A percentile compares a stretch with the other conserved stretches of the same genome.
Conservation (phyloP, 306 rosid species). For the Cyamopsis tetragonoloba region DNA sequence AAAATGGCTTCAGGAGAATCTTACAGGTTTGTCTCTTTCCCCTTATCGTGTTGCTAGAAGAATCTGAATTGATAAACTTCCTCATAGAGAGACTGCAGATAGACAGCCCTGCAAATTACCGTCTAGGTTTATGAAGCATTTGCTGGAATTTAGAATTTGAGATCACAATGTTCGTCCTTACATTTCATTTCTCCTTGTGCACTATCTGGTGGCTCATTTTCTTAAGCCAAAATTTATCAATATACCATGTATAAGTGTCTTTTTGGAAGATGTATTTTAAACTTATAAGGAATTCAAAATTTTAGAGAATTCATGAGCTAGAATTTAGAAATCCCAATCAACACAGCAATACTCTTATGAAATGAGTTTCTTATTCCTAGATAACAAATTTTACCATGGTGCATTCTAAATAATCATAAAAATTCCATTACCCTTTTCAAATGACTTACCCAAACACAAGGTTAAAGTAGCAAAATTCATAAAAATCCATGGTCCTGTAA, state of each 20-base stretch:
- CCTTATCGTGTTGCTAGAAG: not conserved
- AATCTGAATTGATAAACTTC: not conserved
- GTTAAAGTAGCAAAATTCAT: not conserved
- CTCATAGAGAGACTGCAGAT: not conserved
- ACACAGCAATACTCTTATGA: no score
- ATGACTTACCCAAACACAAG: no score
- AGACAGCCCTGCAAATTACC: not conserved
- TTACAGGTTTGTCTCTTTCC: constrained; percentile 56
- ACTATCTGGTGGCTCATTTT: not conserved
- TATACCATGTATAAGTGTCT: no score
- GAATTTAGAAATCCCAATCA: no score
- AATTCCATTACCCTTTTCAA: no score
- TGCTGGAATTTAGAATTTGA: not conserved
- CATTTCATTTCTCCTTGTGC: not conserved
- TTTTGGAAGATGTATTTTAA: no score
- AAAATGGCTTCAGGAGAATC: constrained; percentile 99
- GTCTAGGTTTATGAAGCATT: not conserved
- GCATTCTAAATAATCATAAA: no score
- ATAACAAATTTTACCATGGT: no score
- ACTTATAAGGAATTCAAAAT: no score
- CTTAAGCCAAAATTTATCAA: not conserved
- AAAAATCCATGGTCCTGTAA: not conserved
- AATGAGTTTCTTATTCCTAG: no score
- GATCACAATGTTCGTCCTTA: not conserved
- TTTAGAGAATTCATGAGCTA: no score